Conservation (phyloP, 257 asterid genomes). For the Asclepias syriaca region DNA sequence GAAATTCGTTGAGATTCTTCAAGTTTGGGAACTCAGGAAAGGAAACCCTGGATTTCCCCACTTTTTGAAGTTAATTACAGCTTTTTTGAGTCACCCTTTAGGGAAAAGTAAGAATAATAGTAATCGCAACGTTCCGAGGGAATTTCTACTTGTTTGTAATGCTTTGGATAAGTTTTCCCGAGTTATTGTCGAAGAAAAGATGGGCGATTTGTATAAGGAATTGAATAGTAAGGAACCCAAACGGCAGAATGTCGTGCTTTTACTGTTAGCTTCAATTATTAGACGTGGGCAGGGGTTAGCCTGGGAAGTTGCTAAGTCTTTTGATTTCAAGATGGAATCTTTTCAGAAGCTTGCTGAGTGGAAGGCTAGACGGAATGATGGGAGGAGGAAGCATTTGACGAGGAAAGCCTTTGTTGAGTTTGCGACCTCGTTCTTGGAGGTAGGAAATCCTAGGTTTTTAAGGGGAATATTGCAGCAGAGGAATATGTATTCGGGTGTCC, state of each 20-base stretch:
- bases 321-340: slow-evolving; percentile 54
- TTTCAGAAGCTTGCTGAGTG: slow-evolving; percentile 60
- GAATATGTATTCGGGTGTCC: slow-evolving; percentile 86
- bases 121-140: slow-evolving; percentile 7
- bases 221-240: slow-evolving; percentile 60
- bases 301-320: slow-evolving; percentile 64
- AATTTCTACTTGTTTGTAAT: slow-evolving; percentile 10
- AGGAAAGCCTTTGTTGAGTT: slow-evolving; percentile 70
- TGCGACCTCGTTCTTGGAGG: slow-evolving; percentile 77
- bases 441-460: slow-evolving; percentile 69
- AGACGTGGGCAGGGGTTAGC: slow-evolving; percentile 64
- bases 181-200: slow-evolving; percentile 46
- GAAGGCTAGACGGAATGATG: slow-evolving; percentile 50
- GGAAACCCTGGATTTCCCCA: slow-evolving; percentile 50
- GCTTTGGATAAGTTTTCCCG: slow-evolving; percentile 63
- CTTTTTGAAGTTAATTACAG: slow-evolving; percentile 51
- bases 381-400: slow-evolving; percentile 42
- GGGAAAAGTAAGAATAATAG: slow-evolving; percentile 26
- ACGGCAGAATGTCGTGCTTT: slow-evolving; percentile 59
- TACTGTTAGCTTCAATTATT: slow-evolving; percentile 56
- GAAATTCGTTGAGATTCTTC: slow-evolving; percentile 54
- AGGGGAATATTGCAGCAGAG: slow-evolving; percentile 80
- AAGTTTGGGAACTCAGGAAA: slow-evolving; percentile 71
- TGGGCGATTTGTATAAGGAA: slow-evolving; percentile 65
- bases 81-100: slow-evolving; percentile 36